Evolutionary conservation across 768 basidiomycete genomes (phyloP).

Genomic region (Hericium alpestre): DNA sequence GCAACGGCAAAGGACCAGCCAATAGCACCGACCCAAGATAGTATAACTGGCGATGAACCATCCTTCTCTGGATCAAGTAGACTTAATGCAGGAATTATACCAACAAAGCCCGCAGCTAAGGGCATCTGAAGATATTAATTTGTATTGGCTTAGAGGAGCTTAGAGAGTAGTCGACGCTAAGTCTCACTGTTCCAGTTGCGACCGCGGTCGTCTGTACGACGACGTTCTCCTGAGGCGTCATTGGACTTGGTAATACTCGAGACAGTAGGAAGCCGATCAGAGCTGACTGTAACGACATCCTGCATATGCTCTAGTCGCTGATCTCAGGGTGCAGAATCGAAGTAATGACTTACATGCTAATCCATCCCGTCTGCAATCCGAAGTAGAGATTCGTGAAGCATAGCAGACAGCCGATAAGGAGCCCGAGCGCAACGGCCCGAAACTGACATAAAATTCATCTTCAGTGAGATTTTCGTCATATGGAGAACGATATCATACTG

Average conservation of each 20-base stretch:
- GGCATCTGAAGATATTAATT: conserved; percentile 45
- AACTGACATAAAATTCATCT: conserved; percentile 9
- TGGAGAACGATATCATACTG: conserved; percentile 1
- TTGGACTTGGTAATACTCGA: conserved; percentile 54
- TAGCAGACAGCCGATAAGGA: conserved; percentile 75
- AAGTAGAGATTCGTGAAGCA: conserved; percentile 90
- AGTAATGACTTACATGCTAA: conserved; percentile 54
- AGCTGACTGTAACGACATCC: conserved; percentile 95
- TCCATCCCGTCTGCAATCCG: conserved; percentile 84
- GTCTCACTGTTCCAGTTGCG: conserved; percentile 63
- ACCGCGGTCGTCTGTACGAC: conserved; percentile 94
- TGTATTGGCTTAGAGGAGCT: not conserved
- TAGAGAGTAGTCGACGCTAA: not conserved
- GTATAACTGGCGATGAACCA: conserved; percentile 61
- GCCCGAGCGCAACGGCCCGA: conserved; percentile 61
- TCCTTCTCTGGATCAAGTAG: conserved; percentile 67
- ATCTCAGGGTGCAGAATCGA: not conserved
- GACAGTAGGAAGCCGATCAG: conserved; percentile 86
- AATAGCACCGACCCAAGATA: conserved; percentile 65
- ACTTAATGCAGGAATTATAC: conserved; percentile 83
- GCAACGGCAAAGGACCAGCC: conserved; percentile 87
- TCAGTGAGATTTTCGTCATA: not conserved
- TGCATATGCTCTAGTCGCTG: conserved; percentile 18
- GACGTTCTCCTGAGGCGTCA: conserved; percentile 88
- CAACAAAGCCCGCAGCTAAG: conserved; percentile 80